Base-by-base conservation (phyloP, 257 asterid species). In the Ballota nigra region DNA sequence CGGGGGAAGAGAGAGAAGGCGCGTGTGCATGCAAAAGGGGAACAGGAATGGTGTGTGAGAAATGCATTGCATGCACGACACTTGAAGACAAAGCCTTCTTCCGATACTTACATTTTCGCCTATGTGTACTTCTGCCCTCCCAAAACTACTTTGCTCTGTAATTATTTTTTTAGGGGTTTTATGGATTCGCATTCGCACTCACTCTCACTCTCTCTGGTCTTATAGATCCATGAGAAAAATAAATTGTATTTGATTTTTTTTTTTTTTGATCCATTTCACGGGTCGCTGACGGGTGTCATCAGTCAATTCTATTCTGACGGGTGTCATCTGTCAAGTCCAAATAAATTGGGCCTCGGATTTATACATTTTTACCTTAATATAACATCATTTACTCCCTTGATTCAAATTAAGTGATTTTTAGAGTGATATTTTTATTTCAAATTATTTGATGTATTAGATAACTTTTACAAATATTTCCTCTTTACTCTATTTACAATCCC, bases 1-100 rank as follows among this genome's bases (percentile, higher is more conserved):
- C 20, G 49, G 1, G 1, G 36, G 79, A 68, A 66, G 76, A 70
- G 78, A 81, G 84, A 78, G 81, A 82, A 64, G 73, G 86, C 79
- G 86, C 80, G 86, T 55, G 80, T 83, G 89, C 96, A 89, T 89
- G 92, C 96, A 83, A 77, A 76, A 24, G 73, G 68, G 29, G 68
- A 62, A 34, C 68, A 34, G 70, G 71, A 64, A 83, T 34, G 82
- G 82, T 81, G 80, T 67, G 83, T 64, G 83, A 87, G 79, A 85
- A 84, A 86, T n/a, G n/a, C n/a, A 90, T 81, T 90, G 97, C 98
- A 92, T 92, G 97, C 98, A 92, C 97, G 95, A 92, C 94, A 79
- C 83, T 80, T 83, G 80, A 85, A 83, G 85, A 75, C 81, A 66
- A 47, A 47, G 22, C 15, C 58, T 66, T 66, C 72, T n/a, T 65